A percentile compares a stretch with the other conserved stretches of the same genome.
phyloP scores from a whole-genome alignment of 108 stramenopile species.

The Pseudonitzschia multiseries region DNA sequence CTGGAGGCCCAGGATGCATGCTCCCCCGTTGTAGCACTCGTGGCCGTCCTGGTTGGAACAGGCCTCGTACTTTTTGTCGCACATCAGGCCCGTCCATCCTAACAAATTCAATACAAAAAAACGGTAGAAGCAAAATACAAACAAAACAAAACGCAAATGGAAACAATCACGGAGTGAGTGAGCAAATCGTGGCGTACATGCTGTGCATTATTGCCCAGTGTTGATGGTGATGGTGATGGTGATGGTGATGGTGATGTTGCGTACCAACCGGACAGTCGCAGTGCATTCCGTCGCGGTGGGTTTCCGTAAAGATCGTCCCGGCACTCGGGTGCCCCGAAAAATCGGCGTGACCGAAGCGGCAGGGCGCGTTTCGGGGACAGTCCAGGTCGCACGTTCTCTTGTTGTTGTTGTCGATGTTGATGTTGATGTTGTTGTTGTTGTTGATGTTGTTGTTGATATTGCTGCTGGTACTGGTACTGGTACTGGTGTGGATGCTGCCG shows the following conservation, averaged over 20 bases:
- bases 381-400: slow-evolving; percentile 25
- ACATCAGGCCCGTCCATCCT: slow-evolving; percentile 39
- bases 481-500: not conserved
- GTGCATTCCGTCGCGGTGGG: slow-evolving; percentile 29
- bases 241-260: too few relatives aligned
- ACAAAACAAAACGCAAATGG: not conserved
- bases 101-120: not conserved
- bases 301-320: not conserved
- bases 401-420: not conserved
- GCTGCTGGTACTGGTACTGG: too few relatives aligned
- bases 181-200: not conserved
- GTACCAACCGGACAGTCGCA: slow-evolving; percentile 36
- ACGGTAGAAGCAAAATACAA: not conserved
- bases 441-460: not conserved
- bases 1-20: slow-evolving; percentile 38
- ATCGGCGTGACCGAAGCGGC: slow-evolving; percentile 27
- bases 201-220: not conserved
- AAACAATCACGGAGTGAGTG: not conserved
- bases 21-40: slow-evolving; percentile 41
- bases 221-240: too few relatives aligned
- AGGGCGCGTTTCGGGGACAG: slow-evolving; percentile 36
- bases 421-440: slow-evolving; percentile 1
- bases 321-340: slow-evolving; percentile 5
- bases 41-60: slow-evolving; percentile 19
- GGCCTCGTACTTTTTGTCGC: slow-evolving; percentile 37